A percentile compares a stretch with the other conserved stretches of the same genome.
Conservation (phyloP, 805 yeast species). For the Barnettozyma pratensis region DNA sequence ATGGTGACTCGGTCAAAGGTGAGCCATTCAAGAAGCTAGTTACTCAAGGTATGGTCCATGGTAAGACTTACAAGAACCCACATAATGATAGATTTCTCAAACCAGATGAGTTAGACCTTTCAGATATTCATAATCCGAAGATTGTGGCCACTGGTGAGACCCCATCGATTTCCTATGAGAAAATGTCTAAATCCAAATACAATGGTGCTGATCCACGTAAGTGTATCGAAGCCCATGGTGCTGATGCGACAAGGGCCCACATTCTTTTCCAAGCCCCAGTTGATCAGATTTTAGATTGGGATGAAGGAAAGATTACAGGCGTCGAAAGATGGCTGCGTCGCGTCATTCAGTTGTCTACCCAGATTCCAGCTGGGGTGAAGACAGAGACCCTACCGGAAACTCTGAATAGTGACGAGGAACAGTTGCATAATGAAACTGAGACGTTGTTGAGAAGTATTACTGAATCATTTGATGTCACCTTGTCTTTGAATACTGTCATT, state of each 20-base stretch:
- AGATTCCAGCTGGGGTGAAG: constrained; percentile 1
- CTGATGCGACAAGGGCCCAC: constrained; percentile 94
- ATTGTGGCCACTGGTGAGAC: constrained; percentile 44
- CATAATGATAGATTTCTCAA: constrained; percentile 66
- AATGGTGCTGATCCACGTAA: constrained; percentile 90
- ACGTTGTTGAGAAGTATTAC: constrained; percentile 44
- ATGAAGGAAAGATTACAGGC: constrained; percentile 81
- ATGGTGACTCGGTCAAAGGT: constrained; percentile 48
- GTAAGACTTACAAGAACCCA: constrained; percentile 75
- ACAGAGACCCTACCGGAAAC: neutral
- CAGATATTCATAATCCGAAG: constrained; percentile 36
- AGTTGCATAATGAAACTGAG: constrained; percentile 55
- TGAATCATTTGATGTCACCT: constrained; percentile 49
- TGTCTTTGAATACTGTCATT: constrained; percentile 77
- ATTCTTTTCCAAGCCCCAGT: constrained; percentile 90
- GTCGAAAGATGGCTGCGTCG: constrained; percentile 80
- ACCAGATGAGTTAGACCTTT: constrained; percentile 62
- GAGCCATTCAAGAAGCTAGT: constrained; percentile 81
- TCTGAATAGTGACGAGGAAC: constrained; percentile 40
- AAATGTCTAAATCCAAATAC: constrained; percentile 94
- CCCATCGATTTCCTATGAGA: constrained; percentile 66
- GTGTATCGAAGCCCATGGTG: constrained; percentile 74
- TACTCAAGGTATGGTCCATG: constrained; percentile 98
- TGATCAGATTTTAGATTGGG: constrained; percentile 81
- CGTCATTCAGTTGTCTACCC: constrained; percentile 33